Evolutionary conservation across 768 basidiomycete genomes (phyloP), one percentile per base, ranked within the genome.

Genomic region (Boletus rubropictus): DNA sequence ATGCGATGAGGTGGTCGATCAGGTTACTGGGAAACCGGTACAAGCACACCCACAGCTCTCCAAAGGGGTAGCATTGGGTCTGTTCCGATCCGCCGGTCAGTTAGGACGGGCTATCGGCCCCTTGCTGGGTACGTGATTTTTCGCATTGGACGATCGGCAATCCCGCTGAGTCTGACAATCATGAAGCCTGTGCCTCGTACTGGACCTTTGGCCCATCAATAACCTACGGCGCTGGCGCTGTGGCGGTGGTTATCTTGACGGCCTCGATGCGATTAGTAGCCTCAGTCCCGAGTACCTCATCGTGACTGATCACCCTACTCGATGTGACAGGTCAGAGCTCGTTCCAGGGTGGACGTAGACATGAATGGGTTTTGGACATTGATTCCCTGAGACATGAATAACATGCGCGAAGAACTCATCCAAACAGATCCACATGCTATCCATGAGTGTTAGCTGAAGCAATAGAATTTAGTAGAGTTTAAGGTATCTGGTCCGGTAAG

Each of bases 21-120:
- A 70, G 8, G 72, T 72, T 32, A 81, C 79, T 1, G 80, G 79
- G 8, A 82, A 86, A 60, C 66, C 75, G 1, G 52, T 64, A 8
- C 68, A 72, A 51, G 73, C 76, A 52, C 79, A 86, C 55, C 80
- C 85, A 2, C 71, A 82, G 48, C 76, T 95, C 36, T 81, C 84
- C 5, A 89, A 92, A 61, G 95, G 92, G 18, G 78, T 79, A 58
- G 91, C 89, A 2, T 67, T 95, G 32, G 93, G 94, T 27, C 59
- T 77, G 48, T 96, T 95, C 69, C 80, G 94, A 43, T 93, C 89
- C 7, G 80, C 86, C n/a, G 95, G 95, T 17, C 95, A 97, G 63
- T 77, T 98, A 33, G 95, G 95, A 4, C 79, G 95, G 48, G 94
- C 95, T 4, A 72, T 96, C 31, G 95, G 95, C 0, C 95, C 95